Conservation (phyloP, 2,329 filamentous ascomycete genomes). For the Fusarium vanettenii region DNA sequence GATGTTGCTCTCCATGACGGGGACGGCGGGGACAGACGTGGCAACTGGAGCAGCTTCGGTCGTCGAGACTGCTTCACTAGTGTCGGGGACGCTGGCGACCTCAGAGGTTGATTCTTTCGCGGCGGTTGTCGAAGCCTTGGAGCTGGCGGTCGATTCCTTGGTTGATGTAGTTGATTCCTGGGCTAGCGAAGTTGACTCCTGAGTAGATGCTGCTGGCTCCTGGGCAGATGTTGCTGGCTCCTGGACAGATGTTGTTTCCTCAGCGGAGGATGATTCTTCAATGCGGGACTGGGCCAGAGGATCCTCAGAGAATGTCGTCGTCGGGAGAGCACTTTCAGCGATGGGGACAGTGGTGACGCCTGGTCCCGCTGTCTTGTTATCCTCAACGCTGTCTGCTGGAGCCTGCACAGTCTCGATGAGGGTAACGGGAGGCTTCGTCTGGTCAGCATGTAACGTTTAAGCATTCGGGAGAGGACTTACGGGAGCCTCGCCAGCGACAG, state of each 20-base stretch:
- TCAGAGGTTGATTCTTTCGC: background rate
- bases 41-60: background rate
- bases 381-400: background rate
- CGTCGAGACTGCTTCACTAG: slow-evolving; percentile 1
- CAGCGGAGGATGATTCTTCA: background rate
- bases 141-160: background rate
- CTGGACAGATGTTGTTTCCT: background rate
- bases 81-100: background rate
- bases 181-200: background rate
- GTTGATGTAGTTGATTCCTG: background rate
- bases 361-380: slow-evolving; percentile 14
- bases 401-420: slow-evolving; percentile 33
- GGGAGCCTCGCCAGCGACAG: slow-evolving; percentile 29
- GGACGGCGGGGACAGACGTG: slow-evolving; percentile 19
- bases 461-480: slow-evolving; percentile 10
- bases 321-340: slow-evolving; percentile 39
- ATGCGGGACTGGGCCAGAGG: slow-evolving; percentile 21
- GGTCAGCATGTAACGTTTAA: background rate
- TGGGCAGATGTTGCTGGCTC: background rate
- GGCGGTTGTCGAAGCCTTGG: background rate
- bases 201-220: background rate
- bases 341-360: slow-evolving; percentile 49
- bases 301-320: slow-evolving; percentile 42
- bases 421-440: slow-evolving; percentile 25
- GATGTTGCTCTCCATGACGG: slow-evolving; percentile 31